A percentile compares a stretch with the other conserved stretches of the same genome.
Evolutionary conservation across 2,329 filamentous ascomycete species (phyloP).

Genomic region (Fusarium oxysporum): DNA sequence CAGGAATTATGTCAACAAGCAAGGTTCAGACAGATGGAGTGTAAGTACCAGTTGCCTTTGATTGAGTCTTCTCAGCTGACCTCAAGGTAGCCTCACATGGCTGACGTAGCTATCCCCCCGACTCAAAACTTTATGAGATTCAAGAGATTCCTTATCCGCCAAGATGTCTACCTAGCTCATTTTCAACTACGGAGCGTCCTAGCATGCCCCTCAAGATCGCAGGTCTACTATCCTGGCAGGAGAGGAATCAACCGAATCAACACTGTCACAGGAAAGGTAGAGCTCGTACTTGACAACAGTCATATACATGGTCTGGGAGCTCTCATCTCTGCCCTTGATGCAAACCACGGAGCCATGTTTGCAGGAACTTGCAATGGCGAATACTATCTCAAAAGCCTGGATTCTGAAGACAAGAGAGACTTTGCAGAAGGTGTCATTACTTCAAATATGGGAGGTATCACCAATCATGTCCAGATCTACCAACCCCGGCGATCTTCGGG

Average conservation of each 20-base stretch:
- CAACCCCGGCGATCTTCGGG: slow-evolving; percentile 61
- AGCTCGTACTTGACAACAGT: slow-evolving; percentile 58
- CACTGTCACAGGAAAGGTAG: slow-evolving; percentile 60
- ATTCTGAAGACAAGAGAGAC: slow-evolving; percentile 52
- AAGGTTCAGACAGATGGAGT: slow-evolving; percentile 58
- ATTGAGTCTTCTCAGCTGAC: slow-evolving; percentile 16
- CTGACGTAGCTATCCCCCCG: slow-evolving; percentile 49
- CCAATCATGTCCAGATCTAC: slow-evolving; percentile 73
- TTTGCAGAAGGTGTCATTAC: slow-evolving; percentile 62
- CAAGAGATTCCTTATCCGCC: slow-evolving; percentile 65
- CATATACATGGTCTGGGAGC: slow-evolving; percentile 52
- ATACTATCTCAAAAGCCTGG: slow-evolving; percentile 62
- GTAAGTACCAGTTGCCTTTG: slow-evolving; percentile 53
- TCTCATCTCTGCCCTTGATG: slow-evolving; percentile 63
- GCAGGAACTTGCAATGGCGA: slow-evolving; percentile 69
- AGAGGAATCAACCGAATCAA: slow-evolving; percentile 65
- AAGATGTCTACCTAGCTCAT: slow-evolving; percentile 68
- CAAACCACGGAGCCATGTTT: slow-evolving; percentile 66
- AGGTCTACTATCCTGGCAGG: slow-evolving; percentile 67
- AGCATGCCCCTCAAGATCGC: slow-evolving; percentile 65
- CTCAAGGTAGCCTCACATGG: slow-evolving; percentile 24
- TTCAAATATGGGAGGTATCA: slow-evolving; percentile 65
- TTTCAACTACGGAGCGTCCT: slow-evolving; percentile 75
- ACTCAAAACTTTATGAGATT: slow-evolving; percentile 68
- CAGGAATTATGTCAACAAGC: slow-evolving; percentile 68